Evolutionary conservation across 257 asterid species (phyloP), one percentile per base, ranked within the genome.

Genomic region (Nicotiana knightiana): DNA sequence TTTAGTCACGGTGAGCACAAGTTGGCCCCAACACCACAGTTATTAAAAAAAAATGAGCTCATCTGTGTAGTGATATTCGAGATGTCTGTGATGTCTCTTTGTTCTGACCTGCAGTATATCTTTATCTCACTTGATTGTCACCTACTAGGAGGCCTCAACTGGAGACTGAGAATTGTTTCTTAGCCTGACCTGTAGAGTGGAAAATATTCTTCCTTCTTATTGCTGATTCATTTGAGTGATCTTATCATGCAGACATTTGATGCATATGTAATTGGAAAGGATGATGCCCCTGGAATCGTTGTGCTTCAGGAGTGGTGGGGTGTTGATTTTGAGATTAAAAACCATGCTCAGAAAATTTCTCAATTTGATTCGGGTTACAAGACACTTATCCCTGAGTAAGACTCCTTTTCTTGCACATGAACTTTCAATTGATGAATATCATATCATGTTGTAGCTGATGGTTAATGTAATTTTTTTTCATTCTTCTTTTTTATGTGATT

Each of bases 251-350:
- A 93, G 99, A 89, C 91, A 35, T 96, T 96, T 79, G 98, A 96
- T 88, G 99, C 97, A 4, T 96, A 96, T 75, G 97, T 96, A 84
- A 85, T 90, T 67, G 98, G 98, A 65, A 94, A 91, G 90, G 98
- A 94, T 3, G 90, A 94, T 86, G 98, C 98, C 83, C 98, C 99
- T 28, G 99, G 98, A 77, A 92, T 96, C 26, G 96, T 96, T 80
- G 98, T 96, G 88, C 90, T 96, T 80, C 99, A 96, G 73, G 99
- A 96, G 84, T 96, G 98, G 99, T 96, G 98, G 98, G 99, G 98
- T 77, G 96, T 96, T 65, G 99, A 96, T 86, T 96, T 86, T 85
- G 98, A 96, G 93, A 89, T 96, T 67, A 96, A 94, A 89, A 96
- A 96, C 91, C 98, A 96, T 32, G 99, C 99, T n/a, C 85, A 88